Conservation (phyloP, 2,329 filamentous ascomycete species). For the Clonostachys rhizophaga region DNA sequence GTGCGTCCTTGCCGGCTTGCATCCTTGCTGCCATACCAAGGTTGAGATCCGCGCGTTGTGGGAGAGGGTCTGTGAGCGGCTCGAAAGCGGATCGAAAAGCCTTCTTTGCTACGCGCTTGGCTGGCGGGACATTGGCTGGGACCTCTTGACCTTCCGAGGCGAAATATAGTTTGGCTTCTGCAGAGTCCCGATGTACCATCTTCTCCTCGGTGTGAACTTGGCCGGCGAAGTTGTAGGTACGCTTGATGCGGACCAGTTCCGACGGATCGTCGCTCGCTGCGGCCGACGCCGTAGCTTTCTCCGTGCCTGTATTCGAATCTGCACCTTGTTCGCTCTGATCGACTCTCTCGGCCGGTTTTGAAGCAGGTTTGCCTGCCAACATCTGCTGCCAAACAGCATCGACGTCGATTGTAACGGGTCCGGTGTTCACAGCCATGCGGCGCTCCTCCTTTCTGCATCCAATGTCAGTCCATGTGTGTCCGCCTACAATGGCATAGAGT, state of each 20-base stretch:
- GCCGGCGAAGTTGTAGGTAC: constrained; percentile 72
- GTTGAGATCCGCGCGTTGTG: constrained; percentile 50
- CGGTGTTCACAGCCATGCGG: constrained; percentile 43
- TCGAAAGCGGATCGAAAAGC: constrained; percentile 62
- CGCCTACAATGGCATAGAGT: neutral
- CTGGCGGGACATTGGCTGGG: constrained; percentile 13
- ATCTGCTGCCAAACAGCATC: constrained; percentile 68
- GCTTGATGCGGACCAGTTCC: constrained; percentile 58
- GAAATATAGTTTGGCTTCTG: constrained; percentile 61
- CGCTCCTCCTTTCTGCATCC: constrained; percentile 50
- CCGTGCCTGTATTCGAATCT: constrained; percentile 2
- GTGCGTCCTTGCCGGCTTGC: constrained; percentile 40
- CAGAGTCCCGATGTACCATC: constrained; percentile 58
- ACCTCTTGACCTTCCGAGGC: constrained; percentile 36
- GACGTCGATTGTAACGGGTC: constrained; percentile 65
- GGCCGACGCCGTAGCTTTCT: neutral
- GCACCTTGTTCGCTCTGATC: neutral
- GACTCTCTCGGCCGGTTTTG: neutral
- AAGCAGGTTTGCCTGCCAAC: constrained; percentile 33
- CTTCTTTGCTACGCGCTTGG: constrained; percentile 27
- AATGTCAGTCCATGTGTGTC: neutral
- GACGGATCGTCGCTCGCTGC: constrained; percentile 14
- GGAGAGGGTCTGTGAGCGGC: constrained; percentile 38
- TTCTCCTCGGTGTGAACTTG: constrained; percentile 70
- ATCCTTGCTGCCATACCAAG: constrained; percentile 47